Base-by-base conservation (phyloP, 108 stramenopile species). In the Parmales sp. region DNA sequence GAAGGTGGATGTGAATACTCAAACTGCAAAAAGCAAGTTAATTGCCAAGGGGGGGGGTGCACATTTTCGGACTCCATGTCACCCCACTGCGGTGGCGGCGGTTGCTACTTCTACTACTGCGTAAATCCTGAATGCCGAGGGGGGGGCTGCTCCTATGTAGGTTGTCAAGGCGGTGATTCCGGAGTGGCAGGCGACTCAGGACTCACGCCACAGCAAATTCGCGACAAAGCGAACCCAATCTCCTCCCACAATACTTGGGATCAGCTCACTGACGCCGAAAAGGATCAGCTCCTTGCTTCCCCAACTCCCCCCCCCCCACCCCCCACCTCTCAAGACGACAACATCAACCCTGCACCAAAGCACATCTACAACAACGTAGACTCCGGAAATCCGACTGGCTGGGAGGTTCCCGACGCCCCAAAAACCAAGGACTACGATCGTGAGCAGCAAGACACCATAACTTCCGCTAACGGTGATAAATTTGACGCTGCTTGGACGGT, bases 401-500 rank as follows among this genome's bases (percentile, higher is more conserved):
- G 29, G 16, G 23, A 48, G 46, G 29, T 60, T 4, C 31, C 31
- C 26, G 54, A 60, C 13, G n/a, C 26, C 26, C 54, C 54, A 7
- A 60, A 60, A 13, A 3, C 20, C 3, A 3, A 2, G 28, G 11
- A 60, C 26, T 60, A 60, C 54, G 54, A 60, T 19, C 13, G n/a
- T 13, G 54, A 60, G 28, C 2, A 3, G 54, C 31, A 28, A 2
- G 54, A 60, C 3, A 11, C 20, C 28, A 34, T 60, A 2, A 60
- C 29, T 6, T 34, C 54, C 26, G 54, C 31, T 5, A 0, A 60
- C 7, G 54, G 28, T 4, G 54, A 34, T 2, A 34, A 34, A 1
- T 34, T 60, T 3, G 54, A 60, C 26, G 54, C 54, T 16, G 36
- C 31, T 16, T 60, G 54, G 54, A 60, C 54, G 28, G 54, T 60